Evolutionary conservation across 2,329 filamentous ascomycete genomes (phyloP), one percentile per base, ranked within the genome.

Genomic region (Parasarocladium wereldwijsianum): DNA sequence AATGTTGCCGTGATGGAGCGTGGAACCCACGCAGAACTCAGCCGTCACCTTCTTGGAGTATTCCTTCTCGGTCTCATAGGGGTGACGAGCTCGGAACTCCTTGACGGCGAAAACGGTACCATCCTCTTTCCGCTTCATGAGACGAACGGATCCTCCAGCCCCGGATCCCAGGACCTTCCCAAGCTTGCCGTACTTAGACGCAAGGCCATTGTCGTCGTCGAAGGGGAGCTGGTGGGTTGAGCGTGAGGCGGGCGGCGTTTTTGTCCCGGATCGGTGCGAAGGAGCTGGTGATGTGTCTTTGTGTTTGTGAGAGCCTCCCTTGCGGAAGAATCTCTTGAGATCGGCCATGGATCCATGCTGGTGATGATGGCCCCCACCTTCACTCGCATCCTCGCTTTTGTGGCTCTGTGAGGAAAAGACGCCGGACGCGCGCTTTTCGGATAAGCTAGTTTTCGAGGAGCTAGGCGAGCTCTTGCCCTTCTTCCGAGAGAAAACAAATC

Each of bases 11-110:
- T 98, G 90, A 45, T 96, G 90, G 21, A 98, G 62, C 0, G 90
- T 94, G 3, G 87, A 96, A 9, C 90, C 90, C 42, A 98, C 87
- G 49, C 90, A 98, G 53, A 98, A 98, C 48, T 98, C 90, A 3
- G 90, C 87, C 1, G 90, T 98, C 26, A 98, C 75, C 51, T 98
- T 98, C 57, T 98, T 98, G 42, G 85, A 83, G 47, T 98, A 98
- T 42, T 96, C 90, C 45, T 82, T 84, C 49, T 94, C 81, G 2
- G 78, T 83, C 55, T 98, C 90, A 55, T 94, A 93, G 0, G 80
- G 76, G 54, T 98, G 87, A 19, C 84, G 74, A 32, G 87, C 76
- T 31, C 90, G 68, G 56, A 98, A 98, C 49, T 98, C 87, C 55
- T 98, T 98, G 31, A 96, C 90, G 1, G 90, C 90, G 53, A 98